A percentile compares a stretch with the other conserved stretches of the same genome.
Evolutionary conservation across 805 yeast genomes (phyloP).

Genomic region (Cyberlindnera sargentensis): DNA sequence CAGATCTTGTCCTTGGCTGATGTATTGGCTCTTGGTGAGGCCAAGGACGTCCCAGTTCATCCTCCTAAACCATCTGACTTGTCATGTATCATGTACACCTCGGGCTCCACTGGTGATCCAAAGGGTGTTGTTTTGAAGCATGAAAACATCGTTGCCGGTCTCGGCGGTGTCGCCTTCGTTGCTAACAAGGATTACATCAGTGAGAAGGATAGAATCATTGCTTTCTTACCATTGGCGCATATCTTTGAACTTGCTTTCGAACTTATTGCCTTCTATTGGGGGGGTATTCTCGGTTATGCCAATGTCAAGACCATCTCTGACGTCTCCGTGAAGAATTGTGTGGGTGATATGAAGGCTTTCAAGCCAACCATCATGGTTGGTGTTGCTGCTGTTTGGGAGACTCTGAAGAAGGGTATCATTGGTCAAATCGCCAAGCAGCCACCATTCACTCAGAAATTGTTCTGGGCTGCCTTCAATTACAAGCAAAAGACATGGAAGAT

Average conservation of each 20-base stretch:
- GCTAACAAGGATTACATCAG: conserved; percentile 46
- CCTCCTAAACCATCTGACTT: conserved; percentile 43
- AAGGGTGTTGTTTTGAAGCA: conserved; percentile 71
- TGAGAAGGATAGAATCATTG: conserved; percentile 65
- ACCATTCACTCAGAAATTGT: conserved; percentile 61
- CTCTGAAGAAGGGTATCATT: conserved; percentile 85
- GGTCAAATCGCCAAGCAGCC: conserved; percentile 67
- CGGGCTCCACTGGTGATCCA: conserved; percentile 76
- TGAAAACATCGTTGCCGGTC: conserved; percentile 67
- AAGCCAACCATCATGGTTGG: conserved; percentile 95
- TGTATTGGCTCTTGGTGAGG: conserved; percentile 54
- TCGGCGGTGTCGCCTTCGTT: conserved; percentile 71
- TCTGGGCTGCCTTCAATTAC: conserved; percentile 82
- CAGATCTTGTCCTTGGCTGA: conserved; percentile 60
- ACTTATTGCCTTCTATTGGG: conserved; percentile 78
- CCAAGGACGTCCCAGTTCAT: conserved; percentile 29
- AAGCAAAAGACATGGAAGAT: conserved; percentile 60
- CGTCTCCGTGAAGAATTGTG: conserved; percentile 72
- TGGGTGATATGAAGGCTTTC: conserved; percentile 81
- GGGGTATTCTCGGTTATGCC: conserved; percentile 84
- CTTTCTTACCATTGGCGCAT: conserved; percentile 93
- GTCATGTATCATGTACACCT: conserved; percentile 64
- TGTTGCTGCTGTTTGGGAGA: conserved; percentile 98
- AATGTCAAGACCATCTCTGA: conserved; percentile 87
- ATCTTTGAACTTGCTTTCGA: conserved; percentile 91